phyloP scores from a whole-genome alignment of 169 alveolate species.

The Plasmodium vinckei region DNA sequence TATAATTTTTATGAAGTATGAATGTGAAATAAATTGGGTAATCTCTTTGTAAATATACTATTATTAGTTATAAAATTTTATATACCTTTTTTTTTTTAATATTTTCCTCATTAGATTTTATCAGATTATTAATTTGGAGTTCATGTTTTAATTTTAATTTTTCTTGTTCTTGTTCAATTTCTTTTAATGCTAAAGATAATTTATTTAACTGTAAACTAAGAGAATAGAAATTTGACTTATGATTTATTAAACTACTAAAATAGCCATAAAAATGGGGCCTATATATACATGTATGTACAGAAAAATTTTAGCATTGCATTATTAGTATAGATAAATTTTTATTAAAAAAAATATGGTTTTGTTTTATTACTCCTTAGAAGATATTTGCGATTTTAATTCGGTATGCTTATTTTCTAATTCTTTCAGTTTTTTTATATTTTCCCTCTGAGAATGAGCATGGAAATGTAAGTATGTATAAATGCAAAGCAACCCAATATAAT shows the following conservation, averaged over 20 bases:
- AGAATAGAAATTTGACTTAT: neutral
- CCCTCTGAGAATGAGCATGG: neutral
- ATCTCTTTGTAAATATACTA: neutral
- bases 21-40: no score
- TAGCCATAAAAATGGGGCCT: neutral
- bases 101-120: slow-evolving; percentile 36
- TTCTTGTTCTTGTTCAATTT: slow-evolving; percentile 41
- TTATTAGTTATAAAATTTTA: neutral
- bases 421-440: no score
- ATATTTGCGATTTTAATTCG: no score
- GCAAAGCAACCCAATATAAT: neutral
- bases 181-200: slow-evolving; percentile 21
- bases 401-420: no score
- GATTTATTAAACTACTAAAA: neutral
- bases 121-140: slow-evolving; percentile 30
- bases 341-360: no score
- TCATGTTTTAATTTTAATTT: slow-evolving; percentile 16
- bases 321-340: neutral
- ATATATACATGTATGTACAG: neutral
- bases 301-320: neutral
- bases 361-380: no score
- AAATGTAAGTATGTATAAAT: neutral
- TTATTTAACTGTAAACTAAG: slow-evolving; percentile 34
- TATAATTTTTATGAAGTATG: neutral
- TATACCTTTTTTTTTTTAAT: slow-evolving; percentile 43